These are phyloP conservation scores for Pythium grandisporangium DNA, from an alignment of 352 stramenopile species.

Conservation along the genomic window DNA sequence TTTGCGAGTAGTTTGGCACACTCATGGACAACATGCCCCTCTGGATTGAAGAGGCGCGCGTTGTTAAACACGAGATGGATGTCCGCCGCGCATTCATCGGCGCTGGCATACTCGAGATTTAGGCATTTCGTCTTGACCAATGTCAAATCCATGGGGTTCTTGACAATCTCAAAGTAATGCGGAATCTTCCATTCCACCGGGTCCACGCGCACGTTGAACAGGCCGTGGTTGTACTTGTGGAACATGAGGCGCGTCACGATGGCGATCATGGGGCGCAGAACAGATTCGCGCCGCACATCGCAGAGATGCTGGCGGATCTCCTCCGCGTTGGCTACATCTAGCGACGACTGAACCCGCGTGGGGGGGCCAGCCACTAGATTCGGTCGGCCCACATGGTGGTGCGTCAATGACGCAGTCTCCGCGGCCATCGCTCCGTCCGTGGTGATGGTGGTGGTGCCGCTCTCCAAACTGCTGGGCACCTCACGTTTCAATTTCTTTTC, in stretches of 20 bases:
- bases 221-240: slow-evolving; percentile 66
- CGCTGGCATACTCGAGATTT: slow-evolving; percentile 90
- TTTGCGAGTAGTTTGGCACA: slow-evolving; percentile 79
- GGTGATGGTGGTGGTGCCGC: no score
- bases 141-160: slow-evolving; percentile 97
- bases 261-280: slow-evolving; percentile 49
- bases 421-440: no score
- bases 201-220: slow-evolving; percentile 95
- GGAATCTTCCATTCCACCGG: slow-evolving; percentile 90
- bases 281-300: slow-evolving; percentile 63
- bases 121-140: slow-evolving; percentile 97
- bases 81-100: slow-evolving; percentile 79
- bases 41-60: slow-evolving; percentile 86
- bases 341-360: slow-evolving; percentile 32
- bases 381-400: no score
- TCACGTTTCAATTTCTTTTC: slow-evolving; percentile 37
- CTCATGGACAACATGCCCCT: slow-evolving; percentile 85
- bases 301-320: slow-evolving; percentile 63
- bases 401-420: not conserved
- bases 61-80: slow-evolving; percentile 88
- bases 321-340: slow-evolving; percentile 41
- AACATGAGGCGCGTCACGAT: slow-evolving; percentile 75
- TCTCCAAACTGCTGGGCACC: no score
- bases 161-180: slow-evolving; percentile 91
- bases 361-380: not conserved